Evolutionary conservation across 441 rosid species (phyloP).

Genomic region (Erodium texanum): DNA sequence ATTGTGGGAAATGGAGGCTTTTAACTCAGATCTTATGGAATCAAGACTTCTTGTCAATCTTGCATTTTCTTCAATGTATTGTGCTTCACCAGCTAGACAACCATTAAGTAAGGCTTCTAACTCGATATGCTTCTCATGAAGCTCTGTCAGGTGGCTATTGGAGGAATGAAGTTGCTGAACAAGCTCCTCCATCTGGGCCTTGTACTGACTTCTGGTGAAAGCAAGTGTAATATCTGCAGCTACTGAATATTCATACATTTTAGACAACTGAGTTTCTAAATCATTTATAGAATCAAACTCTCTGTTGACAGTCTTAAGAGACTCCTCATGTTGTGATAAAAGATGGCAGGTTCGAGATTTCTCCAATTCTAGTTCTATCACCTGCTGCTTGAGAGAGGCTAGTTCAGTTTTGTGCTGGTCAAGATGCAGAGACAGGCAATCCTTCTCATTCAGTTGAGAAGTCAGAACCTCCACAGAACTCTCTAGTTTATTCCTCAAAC

Average conservation of each 20-base stretch:
- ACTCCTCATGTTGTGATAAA: constrained; percentile 41
- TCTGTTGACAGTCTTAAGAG: constrained; percentile 29
- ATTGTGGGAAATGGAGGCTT: constrained; percentile 48
- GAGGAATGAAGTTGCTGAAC: constrained; percentile 39
- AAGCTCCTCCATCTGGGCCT: constrained; percentile 40
- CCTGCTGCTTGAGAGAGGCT: constrained; percentile 46
- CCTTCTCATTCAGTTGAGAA: constrained; percentile 49
- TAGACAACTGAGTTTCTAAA: constrained; percentile 59
- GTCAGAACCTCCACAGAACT: constrained; percentile 42
- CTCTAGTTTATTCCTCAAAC: constrained; percentile 42
- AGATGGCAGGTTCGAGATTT: constrained; percentile 36
- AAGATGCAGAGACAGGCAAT: constrained; percentile 40
- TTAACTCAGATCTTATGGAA: constrained; percentile 50
- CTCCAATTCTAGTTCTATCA: constrained; percentile 58
- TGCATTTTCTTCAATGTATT: constrained; percentile 49
- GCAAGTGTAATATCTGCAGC: constrained; percentile 46
- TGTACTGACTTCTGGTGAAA: constrained; percentile 49
- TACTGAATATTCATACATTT: constrained; percentile 45
- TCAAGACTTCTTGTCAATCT: constrained; percentile 40
- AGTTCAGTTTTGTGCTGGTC: constrained; percentile 50
- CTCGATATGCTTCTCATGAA: constrained; percentile 44
- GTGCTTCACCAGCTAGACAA: constrained; percentile 47
- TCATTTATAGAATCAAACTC: constrained; percentile 37
- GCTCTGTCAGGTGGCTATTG: constrained; percentile 35
- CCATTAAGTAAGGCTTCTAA: constrained; percentile 41